Evolutionary conservation across 768 basidiomycete species (phyloP).

Genomic region (Goffeauzyma gilvescens): DNA sequence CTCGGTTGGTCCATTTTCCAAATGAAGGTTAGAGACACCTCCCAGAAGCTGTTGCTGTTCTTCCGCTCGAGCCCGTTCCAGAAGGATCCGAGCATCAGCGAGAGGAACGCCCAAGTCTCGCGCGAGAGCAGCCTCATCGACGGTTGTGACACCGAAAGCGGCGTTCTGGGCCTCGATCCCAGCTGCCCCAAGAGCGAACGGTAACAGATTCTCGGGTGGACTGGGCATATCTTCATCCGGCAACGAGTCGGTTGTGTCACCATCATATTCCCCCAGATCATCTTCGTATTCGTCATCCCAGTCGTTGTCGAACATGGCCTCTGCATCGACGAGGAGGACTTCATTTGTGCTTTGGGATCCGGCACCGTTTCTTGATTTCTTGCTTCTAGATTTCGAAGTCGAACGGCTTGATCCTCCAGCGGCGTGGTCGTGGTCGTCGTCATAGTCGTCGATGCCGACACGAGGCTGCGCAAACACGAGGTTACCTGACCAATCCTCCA

Average conservation of each 20-base stretch:
- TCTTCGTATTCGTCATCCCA: slow-evolving; percentile 3
- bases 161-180: slow-evolving; percentile 11
- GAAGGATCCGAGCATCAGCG: slow-evolving; percentile 8
- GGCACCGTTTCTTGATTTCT: not conserved
- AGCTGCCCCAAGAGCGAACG: slow-evolving; percentile 4
- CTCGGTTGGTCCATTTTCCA: not conserved
- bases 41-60: slow-evolving; percentile 8
- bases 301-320: slow-evolving; percentile 6
- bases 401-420: not conserved
- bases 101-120: slow-evolving; percentile 10
- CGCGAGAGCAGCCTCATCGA: slow-evolving; percentile 11
- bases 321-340: slow-evolving; percentile 9
- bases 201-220: slow-evolving; percentile 7
- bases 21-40: slow-evolving; percentile 1
- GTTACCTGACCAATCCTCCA: slow-evolving; percentile 14
- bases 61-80: slow-evolving; percentile 10
- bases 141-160: slow-evolving; percentile 11
- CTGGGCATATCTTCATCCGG: slow-evolving; percentile 13
- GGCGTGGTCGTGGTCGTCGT: not conserved
- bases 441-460: not conserved
- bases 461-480: slow-evolving; percentile 11
- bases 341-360: no score
- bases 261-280: slow-evolving; percentile 3
- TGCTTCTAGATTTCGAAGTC: slow-evolving; percentile 1
- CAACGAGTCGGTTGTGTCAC: slow-evolving; percentile 12